Conservation (phyloP, 768 basidiomycete genomes). For the Auriscalpium microsporum region DNA sequence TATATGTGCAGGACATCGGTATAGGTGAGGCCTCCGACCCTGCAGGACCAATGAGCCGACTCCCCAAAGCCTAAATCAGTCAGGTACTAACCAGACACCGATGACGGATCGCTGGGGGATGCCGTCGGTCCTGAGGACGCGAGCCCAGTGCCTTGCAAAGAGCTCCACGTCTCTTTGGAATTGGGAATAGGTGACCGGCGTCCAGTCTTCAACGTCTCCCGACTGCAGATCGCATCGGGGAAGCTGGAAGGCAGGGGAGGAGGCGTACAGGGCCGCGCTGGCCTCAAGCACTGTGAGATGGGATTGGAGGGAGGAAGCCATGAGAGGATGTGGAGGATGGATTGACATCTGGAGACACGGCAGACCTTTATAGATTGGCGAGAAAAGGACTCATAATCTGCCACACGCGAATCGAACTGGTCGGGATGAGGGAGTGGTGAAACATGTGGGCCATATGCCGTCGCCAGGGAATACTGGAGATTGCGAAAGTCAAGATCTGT, state of each 20-base stretch:
- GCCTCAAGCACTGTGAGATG: constrained; percentile 60
- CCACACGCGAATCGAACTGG: constrained; percentile 9
- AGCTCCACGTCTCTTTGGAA: constrained; percentile 60
- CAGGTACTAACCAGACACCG: constrained; percentile 54
- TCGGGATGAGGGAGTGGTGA: constrained; percentile 12
- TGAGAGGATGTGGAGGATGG: neutral
- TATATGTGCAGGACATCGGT: constrained; percentile 67
- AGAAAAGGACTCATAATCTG: constrained; percentile 4
- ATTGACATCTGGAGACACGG: neutral
- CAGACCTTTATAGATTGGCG: constrained; percentile 10
- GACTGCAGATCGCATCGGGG: constrained; percentile 40
- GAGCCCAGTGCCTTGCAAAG: constrained; percentile 57
- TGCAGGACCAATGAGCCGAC: constrained; percentile 19
- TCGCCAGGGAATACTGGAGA: constrained; percentile 13
- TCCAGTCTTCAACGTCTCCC: constrained; percentile 43
- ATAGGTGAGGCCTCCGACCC: constrained; percentile 70
- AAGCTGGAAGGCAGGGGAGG: constrained; percentile 49
- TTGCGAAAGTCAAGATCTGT: constrained; percentile 2
- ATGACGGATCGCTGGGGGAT: constrained; percentile 52
- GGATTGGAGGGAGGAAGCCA: constrained; percentile 21
- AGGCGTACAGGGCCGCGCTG: constrained; percentile 41
- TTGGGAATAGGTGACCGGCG: constrained; percentile 51
- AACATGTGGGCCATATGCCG: constrained; percentile 13
- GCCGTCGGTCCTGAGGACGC: constrained; percentile 34
- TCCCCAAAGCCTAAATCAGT: neutral